Conservation (phyloP, 768 basidiomycete species). For the Hericium erinaceus region DNA sequence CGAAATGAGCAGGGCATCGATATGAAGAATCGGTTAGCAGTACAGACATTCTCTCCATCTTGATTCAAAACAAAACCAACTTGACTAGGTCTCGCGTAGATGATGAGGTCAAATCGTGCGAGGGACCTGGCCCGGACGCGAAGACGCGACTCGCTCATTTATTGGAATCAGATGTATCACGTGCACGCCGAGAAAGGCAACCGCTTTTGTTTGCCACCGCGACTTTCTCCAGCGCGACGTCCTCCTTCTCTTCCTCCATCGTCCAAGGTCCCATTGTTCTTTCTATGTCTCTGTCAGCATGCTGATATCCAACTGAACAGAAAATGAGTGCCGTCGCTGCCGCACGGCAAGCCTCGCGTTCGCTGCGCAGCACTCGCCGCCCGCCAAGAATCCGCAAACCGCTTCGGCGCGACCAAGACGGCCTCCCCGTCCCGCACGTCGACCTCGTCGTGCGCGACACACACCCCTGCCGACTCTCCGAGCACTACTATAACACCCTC, state of each 20-base stretch:
- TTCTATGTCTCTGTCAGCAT: not conserved
- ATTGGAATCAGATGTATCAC: too few relatives aligned
- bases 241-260: too few relatives aligned
- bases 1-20: too few relatives aligned
- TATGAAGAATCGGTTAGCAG: too few relatives aligned
- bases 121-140: too few relatives aligned
- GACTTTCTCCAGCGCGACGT: not conserved
- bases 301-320: not conserved
- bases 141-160: too few relatives aligned
- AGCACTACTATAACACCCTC: slow-evolving; percentile 80
- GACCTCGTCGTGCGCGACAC: slow-evolving; percentile 59
- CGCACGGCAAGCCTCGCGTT: not conserved
- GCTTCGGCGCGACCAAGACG: slow-evolving; percentile 40
- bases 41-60: too few relatives aligned
- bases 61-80: too few relatives aligned
- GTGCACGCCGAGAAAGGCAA: too few relatives aligned
- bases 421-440: slow-evolving; percentile 69
- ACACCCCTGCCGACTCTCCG: slow-evolving; percentile 60
- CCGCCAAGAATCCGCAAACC: slow-evolving; percentile 11
- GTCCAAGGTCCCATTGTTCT: not conserved
- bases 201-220: not conserved
- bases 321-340: not conserved
- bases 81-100: too few relatives aligned
- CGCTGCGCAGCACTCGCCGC: slow-evolving; percentile 3
- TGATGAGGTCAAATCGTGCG: too few relatives aligned